A percentile compares a stretch with the other conserved stretches of the same genome.
Evolutionary conservation across 1,284 basidiomycete genomes (phyloP).

Genomic region (Ustilago tritici): DNA sequence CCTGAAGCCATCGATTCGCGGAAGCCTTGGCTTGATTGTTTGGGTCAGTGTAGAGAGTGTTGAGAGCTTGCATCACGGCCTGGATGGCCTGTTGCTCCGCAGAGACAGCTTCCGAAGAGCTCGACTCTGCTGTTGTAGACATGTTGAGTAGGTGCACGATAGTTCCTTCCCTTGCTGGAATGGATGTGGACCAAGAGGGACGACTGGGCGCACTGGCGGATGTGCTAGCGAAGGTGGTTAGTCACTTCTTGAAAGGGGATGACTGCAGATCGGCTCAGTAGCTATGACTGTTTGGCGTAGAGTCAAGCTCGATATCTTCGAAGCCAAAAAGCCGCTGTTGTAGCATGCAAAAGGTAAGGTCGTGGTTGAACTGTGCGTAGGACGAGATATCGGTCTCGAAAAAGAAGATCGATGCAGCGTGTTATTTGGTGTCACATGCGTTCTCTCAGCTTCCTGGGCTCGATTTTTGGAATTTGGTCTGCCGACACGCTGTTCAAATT

Average conservation of each 20-base stretch:
- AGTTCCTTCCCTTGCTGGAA: neutral
- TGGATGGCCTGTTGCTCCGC: slow-evolving; percentile 52
- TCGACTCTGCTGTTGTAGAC: slow-evolving; percentile 27
- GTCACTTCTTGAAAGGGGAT: neutral
- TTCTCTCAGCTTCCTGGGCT: neutral
- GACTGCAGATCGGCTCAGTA: neutral
- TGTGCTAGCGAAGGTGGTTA: neutral
- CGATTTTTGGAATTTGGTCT: neutral
- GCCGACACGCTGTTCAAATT: slow-evolving; percentile 9
- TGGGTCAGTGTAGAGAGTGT: slow-evolving; percentile 75
- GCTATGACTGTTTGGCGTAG: neutral
- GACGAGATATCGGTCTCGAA: too few species aligned
- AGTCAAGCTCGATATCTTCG: too few species aligned
- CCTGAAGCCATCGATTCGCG: slow-evolving; percentile 70
- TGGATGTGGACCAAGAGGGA: neutral
- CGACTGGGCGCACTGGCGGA: neutral
- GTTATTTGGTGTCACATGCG: slow-evolving; percentile 11
- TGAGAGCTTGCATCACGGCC: slow-evolving; percentile 72
- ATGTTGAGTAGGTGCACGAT: slow-evolving; percentile 5
- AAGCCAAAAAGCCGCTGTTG: too few species aligned
- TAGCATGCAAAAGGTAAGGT: too few species aligned
- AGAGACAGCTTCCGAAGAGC: slow-evolving; percentile 17
- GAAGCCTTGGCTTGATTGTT: slow-evolving; percentile 84
- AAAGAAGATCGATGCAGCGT: slow-evolving; percentile 6
- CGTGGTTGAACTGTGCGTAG: too few species aligned